Conservation (phyloP, 75 land plant species). For the Sequoia sempervirens region DNA sequence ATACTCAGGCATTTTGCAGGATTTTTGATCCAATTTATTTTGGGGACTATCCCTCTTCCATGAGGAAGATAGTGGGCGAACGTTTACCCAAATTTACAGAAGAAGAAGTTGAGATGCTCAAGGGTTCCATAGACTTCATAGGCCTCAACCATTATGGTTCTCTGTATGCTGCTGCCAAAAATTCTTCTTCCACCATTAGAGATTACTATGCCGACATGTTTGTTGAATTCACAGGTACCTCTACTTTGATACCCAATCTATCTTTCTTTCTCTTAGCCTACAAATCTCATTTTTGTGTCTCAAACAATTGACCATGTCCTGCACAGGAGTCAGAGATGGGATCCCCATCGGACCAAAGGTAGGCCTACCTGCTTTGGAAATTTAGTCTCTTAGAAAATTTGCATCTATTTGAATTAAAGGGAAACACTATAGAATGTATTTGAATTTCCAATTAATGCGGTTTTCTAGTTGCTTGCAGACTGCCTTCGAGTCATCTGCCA, state of each 20-base stretch:
- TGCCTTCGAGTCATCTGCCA: not conserved
- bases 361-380: not conserved
- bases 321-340: not conserved
- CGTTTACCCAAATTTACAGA: constrained; percentile 22
- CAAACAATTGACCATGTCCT: not conserved
- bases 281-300: not conserved
- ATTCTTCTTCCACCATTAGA: not conserved
- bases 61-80: constrained; percentile 8
- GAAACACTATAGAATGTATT: not conserved
- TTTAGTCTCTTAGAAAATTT: not conserved
- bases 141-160: constrained; percentile 33
- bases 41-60: constrained; percentile 26
- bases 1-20: constrained; percentile 6
- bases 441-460: not conserved
- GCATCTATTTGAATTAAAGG: not conserved
- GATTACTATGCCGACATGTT: not conserved
- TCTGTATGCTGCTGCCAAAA: constrained; percentile 11
- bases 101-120: constrained; percentile 14
- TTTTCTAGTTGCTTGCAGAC: not conserved
- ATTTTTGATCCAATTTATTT: constrained; percentile 18
- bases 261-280: constrained; percentile 3
- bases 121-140: constrained; percentile 30
- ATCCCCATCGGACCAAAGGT: not conserved
- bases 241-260: not conserved
- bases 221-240: not conserved